Conservation (phyloP, 371 early-diverging fungal species). For the Chytridiales sp. region DNA sequence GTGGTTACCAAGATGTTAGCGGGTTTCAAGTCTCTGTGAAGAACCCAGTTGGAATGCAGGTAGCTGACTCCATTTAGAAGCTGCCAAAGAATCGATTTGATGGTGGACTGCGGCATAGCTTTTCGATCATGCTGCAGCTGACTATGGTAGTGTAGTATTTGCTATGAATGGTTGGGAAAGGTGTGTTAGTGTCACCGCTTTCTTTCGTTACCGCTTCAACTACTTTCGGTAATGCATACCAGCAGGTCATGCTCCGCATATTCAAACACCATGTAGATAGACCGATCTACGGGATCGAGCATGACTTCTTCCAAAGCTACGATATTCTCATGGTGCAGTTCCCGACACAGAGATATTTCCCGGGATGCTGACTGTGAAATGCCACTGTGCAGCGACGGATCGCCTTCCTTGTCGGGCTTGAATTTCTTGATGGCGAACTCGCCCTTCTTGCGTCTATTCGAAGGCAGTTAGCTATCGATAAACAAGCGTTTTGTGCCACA, state of each 20-base stretch:
- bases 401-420: conserved; percentile 92
- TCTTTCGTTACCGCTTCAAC: not conserved
- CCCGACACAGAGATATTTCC: conserved; percentile 90
- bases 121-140: conserved; percentile 60
- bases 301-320: conserved; percentile 81
- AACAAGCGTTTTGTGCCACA: conserved; percentile 16
- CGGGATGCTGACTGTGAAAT: conserved; percentile 93
- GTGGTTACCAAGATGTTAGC: conserved; percentile 86
- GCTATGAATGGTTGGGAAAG: conserved; percentile 55
- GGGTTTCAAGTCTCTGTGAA: conserved; percentile 79
- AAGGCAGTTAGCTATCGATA: not conserved
- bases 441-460: conserved; percentile 53
- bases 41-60: conserved; percentile 88
- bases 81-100: conserved; percentile 91
- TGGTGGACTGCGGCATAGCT: conserved; percentile 74
- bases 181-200: not conserved
- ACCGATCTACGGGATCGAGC: conserved; percentile 73
- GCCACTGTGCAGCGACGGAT: conserved; percentile 72
- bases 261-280: conserved; percentile 93
- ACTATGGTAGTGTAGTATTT: conserved; percentile 82
- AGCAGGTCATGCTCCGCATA: conserved; percentile 93
- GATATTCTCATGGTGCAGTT: conserved; percentile 84
- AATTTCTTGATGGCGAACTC: conserved; percentile 92
- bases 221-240: conserved; percentile 49
- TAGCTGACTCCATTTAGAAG: conserved; percentile 88